phyloP scores from a whole-genome alignment of 805 yeast species.

The Komagataella mondaviorum region DNA sequence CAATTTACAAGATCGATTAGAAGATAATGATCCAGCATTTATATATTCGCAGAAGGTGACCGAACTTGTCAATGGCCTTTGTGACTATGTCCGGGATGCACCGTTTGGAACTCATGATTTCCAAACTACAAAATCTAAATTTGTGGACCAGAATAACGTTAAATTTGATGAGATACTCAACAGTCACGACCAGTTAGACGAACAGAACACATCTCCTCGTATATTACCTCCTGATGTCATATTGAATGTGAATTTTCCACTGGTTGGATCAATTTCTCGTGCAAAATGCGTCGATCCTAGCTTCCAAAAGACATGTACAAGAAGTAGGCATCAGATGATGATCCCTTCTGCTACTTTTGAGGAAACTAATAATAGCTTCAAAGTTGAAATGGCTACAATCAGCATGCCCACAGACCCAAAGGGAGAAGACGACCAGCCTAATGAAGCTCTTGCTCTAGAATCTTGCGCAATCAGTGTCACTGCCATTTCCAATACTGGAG shows the following conservation, averaged over 20 bases:
- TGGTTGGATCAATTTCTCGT: slow-evolving; percentile 20
- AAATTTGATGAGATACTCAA: slow-evolving; percentile 1
- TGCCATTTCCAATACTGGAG: slow-evolving; percentile 1
- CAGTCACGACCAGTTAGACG: slow-evolving; percentile 2
- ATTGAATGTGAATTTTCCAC: slow-evolving; percentile 32
- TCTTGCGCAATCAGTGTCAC: slow-evolving; percentile 2
- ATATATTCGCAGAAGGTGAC: slow-evolving; percentile 5
- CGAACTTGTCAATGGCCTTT: slow-evolving; percentile 3
- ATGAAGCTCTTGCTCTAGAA: not conserved
- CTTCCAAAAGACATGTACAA: slow-evolving; percentile 29
- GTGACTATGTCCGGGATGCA: not conserved
- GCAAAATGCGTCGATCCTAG: slow-evolving; percentile 24
- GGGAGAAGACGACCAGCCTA: not conserved
- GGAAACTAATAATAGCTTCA: not conserved
- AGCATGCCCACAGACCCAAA: not conserved
- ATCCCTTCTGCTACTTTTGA: slow-evolving; percentile 7
- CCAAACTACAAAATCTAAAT: slow-evolving; percentile 7
- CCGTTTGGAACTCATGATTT: slow-evolving; percentile 9
- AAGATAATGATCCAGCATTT: not conserved
- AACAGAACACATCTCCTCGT: slow-evolving; percentile 8
- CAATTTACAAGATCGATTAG: not conserved
- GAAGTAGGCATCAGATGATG: slow-evolving; percentile 20
- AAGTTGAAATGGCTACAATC: not conserved
- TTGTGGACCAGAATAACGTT: slow-evolving; percentile 2
- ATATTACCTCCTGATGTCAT: slow-evolving; percentile 33